Conservation (phyloP, 2,329 filamentous ascomycete genomes). For the Rhinocladiella mackenziei region DNA sequence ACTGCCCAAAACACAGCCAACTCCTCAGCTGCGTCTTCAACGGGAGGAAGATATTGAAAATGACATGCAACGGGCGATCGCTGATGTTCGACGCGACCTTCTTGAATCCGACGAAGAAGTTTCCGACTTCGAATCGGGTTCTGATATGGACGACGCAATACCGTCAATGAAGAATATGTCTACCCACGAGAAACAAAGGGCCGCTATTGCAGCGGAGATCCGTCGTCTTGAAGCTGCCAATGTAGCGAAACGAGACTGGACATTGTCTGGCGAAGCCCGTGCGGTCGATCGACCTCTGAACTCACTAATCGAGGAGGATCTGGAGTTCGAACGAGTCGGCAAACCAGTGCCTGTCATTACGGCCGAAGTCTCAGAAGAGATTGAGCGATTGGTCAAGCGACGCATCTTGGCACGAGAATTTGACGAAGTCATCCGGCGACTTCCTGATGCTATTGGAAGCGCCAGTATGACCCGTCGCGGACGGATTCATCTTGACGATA, state of each 20-base stretch:
- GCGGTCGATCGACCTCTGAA: constrained; percentile 80
- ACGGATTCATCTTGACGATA: constrained; percentile 77
- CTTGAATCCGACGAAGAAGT: constrained; percentile 69
- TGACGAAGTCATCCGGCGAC: constrained; percentile 79
- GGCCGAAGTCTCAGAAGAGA: constrained; percentile 80
- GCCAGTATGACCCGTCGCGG: constrained; percentile 63
- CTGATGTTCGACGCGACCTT: constrained; percentile 79
- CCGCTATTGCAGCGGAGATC: constrained; percentile 84
- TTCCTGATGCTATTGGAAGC: constrained; percentile 67
- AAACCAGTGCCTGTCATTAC: constrained; percentile 95
- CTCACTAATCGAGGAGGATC: constrained; percentile 86
- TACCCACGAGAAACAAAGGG: constrained; percentile 79
- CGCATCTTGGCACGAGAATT: constrained; percentile 87
- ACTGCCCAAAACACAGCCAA: constrained; percentile 50
- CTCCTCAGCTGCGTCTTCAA: constrained; percentile 42
- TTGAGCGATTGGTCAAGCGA: constrained; percentile 90
- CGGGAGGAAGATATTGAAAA: constrained; percentile 50
- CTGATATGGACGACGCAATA: constrained; percentile 20
- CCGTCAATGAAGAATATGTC: constrained; percentile 46
- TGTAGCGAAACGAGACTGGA: constrained; percentile 87
- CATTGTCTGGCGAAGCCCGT: constrained; percentile 78
- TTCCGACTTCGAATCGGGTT: constrained; percentile 57
- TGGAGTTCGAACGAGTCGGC: constrained; percentile 92
- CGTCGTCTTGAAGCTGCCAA: constrained; percentile 84
- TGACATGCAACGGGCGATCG: constrained; percentile 78